Evolutionary conservation across 2,329 filamentous ascomycete species (phyloP), one percentile per base, ranked within the genome.

Genomic region (Fusarium gaditjirri): DNA sequence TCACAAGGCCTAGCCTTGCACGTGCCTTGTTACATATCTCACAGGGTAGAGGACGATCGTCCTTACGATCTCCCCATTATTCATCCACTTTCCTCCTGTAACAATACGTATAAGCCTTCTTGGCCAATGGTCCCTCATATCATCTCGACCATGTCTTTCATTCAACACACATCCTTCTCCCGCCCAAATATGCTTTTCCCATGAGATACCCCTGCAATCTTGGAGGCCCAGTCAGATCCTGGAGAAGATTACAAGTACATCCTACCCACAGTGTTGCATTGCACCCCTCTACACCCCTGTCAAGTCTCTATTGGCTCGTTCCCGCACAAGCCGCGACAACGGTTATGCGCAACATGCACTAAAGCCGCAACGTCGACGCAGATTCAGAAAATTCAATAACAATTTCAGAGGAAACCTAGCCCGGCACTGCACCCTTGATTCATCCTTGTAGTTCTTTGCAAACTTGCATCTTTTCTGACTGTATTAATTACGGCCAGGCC

Each of bases 331-430:
- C 75, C 79, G 83, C 80, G 78, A 83, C 83, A 84, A 85, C 84
- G 82, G 84, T 83, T 84, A 86, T 86, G 85, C 84, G 82, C 83
- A 85, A 83, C 84, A 86, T 86, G 85, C 84, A 82, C 83, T 84
- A 82, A 53, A 83, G 83, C 83, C 84, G 84, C 82, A 79, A 80
- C 82, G 80, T 83, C 79, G 77, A 82, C 79, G 78, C 81, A 81
- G 79, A 81, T 53, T 53, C 35, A 39, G 76, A 80, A 82, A 79
- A 79, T 78, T 83, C 83, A 84, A 85, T 85, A 76, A 80, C 74
- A 76, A 72, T 67, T 74, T 75, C 77, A 70, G 74, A 78, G 75
- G 78, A 79, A 77, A 80, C 78, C 81, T 82, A 78, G 65, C 67
- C 59, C 52, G 41, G 61, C 52, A 43, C 53, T 70, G 50, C 59